Conservation (phyloP, 2,329 filamentous ascomycete species). For the Cyphellophora attinorum region DNA sequence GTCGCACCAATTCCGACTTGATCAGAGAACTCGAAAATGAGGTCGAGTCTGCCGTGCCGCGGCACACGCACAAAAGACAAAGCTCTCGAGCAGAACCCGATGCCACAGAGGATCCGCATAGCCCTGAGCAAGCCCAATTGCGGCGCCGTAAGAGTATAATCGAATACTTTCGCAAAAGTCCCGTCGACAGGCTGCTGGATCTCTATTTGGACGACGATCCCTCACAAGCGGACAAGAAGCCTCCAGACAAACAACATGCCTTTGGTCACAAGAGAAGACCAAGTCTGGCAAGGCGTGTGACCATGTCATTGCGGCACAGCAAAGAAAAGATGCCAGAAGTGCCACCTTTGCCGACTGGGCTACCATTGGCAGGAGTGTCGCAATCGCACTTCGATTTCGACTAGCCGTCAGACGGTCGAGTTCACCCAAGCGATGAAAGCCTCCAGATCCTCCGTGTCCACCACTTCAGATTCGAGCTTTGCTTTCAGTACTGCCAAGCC, state of each 20-base stretch:
- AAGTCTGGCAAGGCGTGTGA: no score
- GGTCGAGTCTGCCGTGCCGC: neutral
- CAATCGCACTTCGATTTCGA: no score
- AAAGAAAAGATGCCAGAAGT: no score
- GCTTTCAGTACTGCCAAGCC: slow-evolving; percentile 46
- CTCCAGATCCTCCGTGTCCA: slow-evolving; percentile 49
- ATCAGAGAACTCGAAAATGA: neutral
- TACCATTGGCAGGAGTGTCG: no score
- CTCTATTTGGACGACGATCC: slow-evolving; percentile 15
- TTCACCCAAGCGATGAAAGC: slow-evolving; percentile 41
- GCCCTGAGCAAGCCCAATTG: slow-evolving; percentile 1
- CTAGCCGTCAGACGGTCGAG: slow-evolving; percentile 1
- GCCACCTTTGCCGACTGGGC: no score
- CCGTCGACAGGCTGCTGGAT: slow-evolving; percentile 15
- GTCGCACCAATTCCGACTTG: neutral
- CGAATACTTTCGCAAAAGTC: slow-evolving; percentile 11
- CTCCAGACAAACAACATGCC: no score
- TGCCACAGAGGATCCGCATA: no score
- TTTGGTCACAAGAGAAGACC: no score
- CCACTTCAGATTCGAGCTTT: slow-evolving; percentile 40
- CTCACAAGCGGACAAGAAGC: slow-evolving; percentile 6
- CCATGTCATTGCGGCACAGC: no score
- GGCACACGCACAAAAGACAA: no score
- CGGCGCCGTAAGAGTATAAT: slow-evolving; percentile 12
- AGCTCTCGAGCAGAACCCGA: no score